phyloP scores from a whole-genome alignment of 768 basidiomycete species.

The Naganishia vaughanmartiniae region DNA sequence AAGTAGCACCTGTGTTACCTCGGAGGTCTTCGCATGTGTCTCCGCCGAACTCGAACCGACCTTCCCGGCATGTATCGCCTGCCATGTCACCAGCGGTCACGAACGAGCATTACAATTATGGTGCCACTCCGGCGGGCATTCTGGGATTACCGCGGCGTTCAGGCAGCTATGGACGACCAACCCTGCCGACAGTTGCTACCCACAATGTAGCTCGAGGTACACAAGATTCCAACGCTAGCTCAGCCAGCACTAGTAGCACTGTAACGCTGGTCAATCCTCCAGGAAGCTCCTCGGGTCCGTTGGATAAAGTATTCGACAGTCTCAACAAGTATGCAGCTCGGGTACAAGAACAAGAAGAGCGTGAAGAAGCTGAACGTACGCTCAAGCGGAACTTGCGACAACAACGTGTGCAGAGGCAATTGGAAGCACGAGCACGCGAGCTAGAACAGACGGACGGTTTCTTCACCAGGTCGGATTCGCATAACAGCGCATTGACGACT shows the following conservation, averaged over 20 bases:
- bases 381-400: slow-evolving; percentile 3
- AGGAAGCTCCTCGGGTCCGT: neutral
- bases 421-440: slow-evolving; percentile 13
- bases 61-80: slow-evolving; percentile 6
- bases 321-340: slow-evolving; percentile 17
- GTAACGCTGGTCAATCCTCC: neutral
- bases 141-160: slow-evolving; percentile 8
- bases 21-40: slow-evolving; percentile 10
- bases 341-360: slow-evolving; percentile 4
- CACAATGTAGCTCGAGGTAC: neutral
- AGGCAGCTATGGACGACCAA: slow-evolving; percentile 11
- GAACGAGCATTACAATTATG: neutral
- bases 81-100: slow-evolving; percentile 17
- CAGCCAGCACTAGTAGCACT: slow-evolving; percentile 10
- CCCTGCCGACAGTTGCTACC: neutral
- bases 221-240: slow-evolving; percentile 12
- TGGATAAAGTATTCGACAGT: slow-evolving; percentile 17
- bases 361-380: neutral
- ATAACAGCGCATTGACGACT: slow-evolving; percentile 10
- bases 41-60: slow-evolving; percentile 10
- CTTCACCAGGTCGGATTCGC: neutral
- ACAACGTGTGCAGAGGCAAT: neutral
- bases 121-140: neutral
- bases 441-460: slow-evolving; percentile 11
- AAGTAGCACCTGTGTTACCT: slow-evolving; percentile 6